Evolutionary conservation across 192 early-diverging fungal species (phyloP), one percentile per base, ranked within the genome.

Genomic region (Dimargaris verticillata): DNA sequence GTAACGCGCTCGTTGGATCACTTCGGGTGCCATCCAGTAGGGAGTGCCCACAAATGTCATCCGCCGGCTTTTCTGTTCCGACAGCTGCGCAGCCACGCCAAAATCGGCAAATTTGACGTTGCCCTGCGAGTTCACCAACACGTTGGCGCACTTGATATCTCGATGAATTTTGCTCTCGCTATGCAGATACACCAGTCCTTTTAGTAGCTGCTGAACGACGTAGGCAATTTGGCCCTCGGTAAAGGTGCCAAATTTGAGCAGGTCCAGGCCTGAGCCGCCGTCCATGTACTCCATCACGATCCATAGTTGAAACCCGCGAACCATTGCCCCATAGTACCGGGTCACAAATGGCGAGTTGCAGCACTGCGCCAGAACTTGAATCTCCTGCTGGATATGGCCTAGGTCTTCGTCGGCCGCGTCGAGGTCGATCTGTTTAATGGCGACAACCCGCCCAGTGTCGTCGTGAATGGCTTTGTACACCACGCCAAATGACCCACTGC

Each of bases 41-140:
- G 90, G 90, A 20, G 88, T 91, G 7, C 90, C 90, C 17, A 93
- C 90, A 78, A 93, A 91, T 10, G 90, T 88, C 64, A 22, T 57
- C 0, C 52, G 46, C 29, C 33, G 28, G 24, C 51, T 64, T 17
- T 63, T 61, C 20, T 61, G 58, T 11, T 62, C 61, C 22, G 68
- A 69, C 29, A 72, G 38, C 12, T 64, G 61, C 28, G 68, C 71
- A 6, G 69, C 54, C 33, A 72, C 71, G 1, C 71, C 71, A 60
- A 72, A 72, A 62, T 72, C 71, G 15, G 71, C 57, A 59, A 59
- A 59, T 44, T 59, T 59, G 41, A 59, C 57, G 17, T 20, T 15
- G 41, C 57, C 57, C 13, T 59, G 13, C 13, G 57, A 41, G 28
- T 43, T 59, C 18, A 59, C 55, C 62, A 64, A 42, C 47, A 51